Percentiles rank a stretch among this genome's conserved stretches.
Evolutionary conservation across 305 asterid genomes (phyloP).

Genomic region (Fraxinus albicans): DNA sequence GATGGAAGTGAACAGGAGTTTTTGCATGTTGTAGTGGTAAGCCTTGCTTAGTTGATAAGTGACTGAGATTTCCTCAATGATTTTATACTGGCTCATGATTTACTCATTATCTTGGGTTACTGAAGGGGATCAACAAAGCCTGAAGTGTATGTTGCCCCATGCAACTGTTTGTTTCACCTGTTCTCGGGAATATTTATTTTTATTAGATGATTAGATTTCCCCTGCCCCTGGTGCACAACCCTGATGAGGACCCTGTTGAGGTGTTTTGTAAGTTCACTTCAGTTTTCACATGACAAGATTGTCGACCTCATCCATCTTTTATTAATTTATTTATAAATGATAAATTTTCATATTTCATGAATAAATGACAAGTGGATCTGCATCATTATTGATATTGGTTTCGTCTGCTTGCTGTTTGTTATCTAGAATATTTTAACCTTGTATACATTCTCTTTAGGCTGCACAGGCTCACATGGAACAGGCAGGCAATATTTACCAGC

Average conservation of each 20-base stretch:
- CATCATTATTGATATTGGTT: background rate
- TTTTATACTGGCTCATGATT: background rate
- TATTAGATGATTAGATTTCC: background rate
- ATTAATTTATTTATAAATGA: background rate
- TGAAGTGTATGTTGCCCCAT: background rate
- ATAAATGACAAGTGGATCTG: background rate
- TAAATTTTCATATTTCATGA: background rate
- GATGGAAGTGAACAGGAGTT: background rate
- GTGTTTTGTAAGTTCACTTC: background rate
- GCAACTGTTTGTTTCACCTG: background rate
- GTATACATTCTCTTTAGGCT: conserved; percentile 40
- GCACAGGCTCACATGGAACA: conserved; percentile 68
- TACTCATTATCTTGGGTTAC: background rate
- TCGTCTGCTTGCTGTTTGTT: background rate
- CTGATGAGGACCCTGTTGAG: background rate
- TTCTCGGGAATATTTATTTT: background rate
- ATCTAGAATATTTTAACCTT: background rate
- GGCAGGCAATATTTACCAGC: conserved; percentile 48
- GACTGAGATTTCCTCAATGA: conserved; percentile 2
- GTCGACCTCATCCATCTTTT: background rate
- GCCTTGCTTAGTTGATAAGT: background rate
- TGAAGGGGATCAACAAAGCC: background rate
- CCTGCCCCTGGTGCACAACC: background rate
- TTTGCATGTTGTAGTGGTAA: background rate
- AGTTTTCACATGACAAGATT: background rate